A percentile compares a stretch with the other conserved stretches of the same genome.
These are phyloP conservation scores for Malus hybrid DNA, from an alignment of 331 rosid species.

Conservation along the genomic window DNA sequence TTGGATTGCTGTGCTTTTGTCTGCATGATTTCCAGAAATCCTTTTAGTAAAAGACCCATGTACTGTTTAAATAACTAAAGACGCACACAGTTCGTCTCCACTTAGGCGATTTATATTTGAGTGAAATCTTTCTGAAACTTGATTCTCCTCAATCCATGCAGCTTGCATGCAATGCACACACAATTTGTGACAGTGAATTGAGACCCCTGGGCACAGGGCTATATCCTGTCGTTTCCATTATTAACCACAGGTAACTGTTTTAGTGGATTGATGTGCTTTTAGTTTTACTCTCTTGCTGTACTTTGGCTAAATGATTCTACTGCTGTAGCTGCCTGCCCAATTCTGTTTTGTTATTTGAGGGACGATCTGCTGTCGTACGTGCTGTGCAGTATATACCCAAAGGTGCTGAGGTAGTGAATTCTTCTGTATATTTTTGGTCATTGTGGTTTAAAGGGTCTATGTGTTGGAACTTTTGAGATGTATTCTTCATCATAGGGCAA, in stretches of 20 bases:
- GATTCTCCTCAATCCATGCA: conserved; percentile 36
- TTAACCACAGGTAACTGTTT: conserved; percentile 80
- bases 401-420: conserved; percentile 63
- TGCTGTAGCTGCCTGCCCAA: conserved; percentile 81
- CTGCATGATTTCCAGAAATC: neutral
- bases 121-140: conserved; percentile 13
- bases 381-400: conserved; percentile 64
- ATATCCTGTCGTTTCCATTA: conserved; percentile 73
- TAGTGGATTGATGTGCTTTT: neutral
- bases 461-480: neutral
- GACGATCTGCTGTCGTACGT: conserved; percentile 67
- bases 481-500: neutral
- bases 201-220: conserved; percentile 90
- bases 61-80: neutral
- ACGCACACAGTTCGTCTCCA: neutral
- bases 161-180: conserved; percentile 97
- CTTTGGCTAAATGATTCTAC: conserved; percentile 25
- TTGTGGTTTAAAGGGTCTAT: too few species aligned
- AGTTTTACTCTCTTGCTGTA: conserved; percentile 14
- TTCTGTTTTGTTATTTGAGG: conserved; percentile 82
- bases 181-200: conserved; percentile 86
- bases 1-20: neutral
- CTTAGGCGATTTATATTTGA: conserved; percentile 4
- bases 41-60: neutral
- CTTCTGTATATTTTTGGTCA: too few species aligned